These are phyloP conservation scores for Candida tunisiensis DNA, from an alignment of 1,139 yeast species.

Conservation along the genomic window DNA sequence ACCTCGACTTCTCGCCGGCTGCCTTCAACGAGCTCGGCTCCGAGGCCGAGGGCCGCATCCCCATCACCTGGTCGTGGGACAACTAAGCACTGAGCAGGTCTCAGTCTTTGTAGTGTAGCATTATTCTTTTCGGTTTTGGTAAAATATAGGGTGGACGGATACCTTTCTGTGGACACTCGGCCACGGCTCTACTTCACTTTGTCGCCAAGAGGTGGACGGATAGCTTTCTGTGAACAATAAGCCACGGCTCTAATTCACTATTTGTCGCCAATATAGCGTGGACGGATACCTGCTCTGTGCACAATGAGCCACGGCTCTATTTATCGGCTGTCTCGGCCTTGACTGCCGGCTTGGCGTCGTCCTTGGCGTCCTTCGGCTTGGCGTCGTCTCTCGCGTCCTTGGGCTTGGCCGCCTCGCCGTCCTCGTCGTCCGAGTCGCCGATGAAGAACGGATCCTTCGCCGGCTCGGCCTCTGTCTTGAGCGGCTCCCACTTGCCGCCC, in stretches of 20 bases:
- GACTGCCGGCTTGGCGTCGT: conserved; percentile 1
- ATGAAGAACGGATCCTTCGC: conserved; percentile 60
- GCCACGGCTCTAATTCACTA: not conserved
- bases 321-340: conserved; percentile 1
- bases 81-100: not conserved
- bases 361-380: conserved; percentile 3
- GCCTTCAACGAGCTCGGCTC: conserved; percentile 34
- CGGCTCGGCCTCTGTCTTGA: conserved; percentile 29
- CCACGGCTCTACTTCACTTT: not conserved
- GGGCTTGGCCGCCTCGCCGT: conserved; percentile 11
- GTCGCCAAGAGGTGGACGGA: not conserved
- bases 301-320: conserved; percentile 1
- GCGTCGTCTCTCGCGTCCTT: conserved; percentile 7
- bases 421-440: conserved; percentile 67
- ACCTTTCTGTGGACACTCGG: not conserved
- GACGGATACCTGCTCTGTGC: not conserved
- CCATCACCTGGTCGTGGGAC: conserved; percentile 25
- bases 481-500: conserved; percentile 40
- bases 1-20: conserved; percentile 36
- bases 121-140: not conserved
- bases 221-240: not conserved
- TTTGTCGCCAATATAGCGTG: not conserved
- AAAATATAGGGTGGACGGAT: not conserved
- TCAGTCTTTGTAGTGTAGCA: not conserved
- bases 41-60: conserved; percentile 28